Percentiles rank a stretch among this genome's conserved stretches.
Evolutionary conservation across 164 flowering plant genomes (phyloP).

Genomic region (Nymphaea colorata): DNA sequence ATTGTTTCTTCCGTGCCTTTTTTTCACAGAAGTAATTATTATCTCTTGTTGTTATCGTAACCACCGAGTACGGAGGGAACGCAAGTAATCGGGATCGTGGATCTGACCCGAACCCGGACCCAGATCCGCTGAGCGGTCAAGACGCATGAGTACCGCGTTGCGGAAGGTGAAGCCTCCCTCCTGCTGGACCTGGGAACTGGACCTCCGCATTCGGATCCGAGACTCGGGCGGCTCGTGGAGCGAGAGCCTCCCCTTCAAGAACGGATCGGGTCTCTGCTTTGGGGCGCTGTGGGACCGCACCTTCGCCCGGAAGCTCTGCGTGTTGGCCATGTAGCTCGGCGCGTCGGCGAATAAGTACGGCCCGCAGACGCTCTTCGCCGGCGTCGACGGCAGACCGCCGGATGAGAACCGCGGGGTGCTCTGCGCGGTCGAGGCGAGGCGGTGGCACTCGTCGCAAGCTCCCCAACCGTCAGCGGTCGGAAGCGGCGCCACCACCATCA

Average conservation of each 20-base stretch:
- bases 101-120: not conserved
- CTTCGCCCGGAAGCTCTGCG: constrained; percentile 65
- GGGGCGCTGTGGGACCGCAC: constrained; percentile 71
- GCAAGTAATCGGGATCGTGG: too few species aligned
- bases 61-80: too few species aligned
- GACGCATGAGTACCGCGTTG: constrained; percentile 18
- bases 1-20: too few species aligned
- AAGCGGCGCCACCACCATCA: too few species aligned
- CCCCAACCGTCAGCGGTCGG: too few species aligned
- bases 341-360: constrained; percentile 43
- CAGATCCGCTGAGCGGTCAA: constrained; percentile 6
- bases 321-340: constrained; percentile 71
- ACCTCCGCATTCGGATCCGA: constrained; percentile 58
- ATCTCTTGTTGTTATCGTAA: too few species aligned
- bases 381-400: constrained; percentile 8
- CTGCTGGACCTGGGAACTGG: constrained; percentile 29
- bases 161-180: constrained; percentile 8
- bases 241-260: constrained; percentile 37
- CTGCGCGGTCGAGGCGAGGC: constrained; percentile 43
- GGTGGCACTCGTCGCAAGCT: constrained; percentile 37
- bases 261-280: constrained; percentile 59
- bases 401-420: constrained; percentile 60
- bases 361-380: constrained; percentile 37
- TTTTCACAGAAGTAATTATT: too few species aligned
- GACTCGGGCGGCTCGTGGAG: constrained; percentile 56